Base-by-base conservation (phyloP, 345 rosid species). In the Arabidopsis suecica region DNA sequence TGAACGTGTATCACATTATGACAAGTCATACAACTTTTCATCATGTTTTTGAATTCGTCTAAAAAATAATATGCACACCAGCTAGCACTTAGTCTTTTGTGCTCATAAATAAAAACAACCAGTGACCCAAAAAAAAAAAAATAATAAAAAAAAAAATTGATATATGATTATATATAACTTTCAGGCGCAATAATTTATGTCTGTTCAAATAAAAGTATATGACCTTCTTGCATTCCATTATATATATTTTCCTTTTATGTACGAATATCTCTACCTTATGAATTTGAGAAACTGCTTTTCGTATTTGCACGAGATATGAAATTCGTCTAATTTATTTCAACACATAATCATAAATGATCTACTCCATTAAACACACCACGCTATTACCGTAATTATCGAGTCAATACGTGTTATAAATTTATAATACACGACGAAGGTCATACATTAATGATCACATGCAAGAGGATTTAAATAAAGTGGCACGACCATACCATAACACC, bases 391-490 rank as follows among this genome's bases (percentile, higher is more conserved):
- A 53, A 54, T 48, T 44, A 54, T 69, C 65, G 75, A 69, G 60
- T 61, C 34, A 61, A 60, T 68, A 50, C 65, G 64, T 70, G 60
- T 47, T 34, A 63, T 23, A 34, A 34, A 5, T 2, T 10, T 40
- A 41, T 63, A 16, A 42, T 37, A 70, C 38, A 70, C 47, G 61
- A 47, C 53, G 67, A 64, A 7, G 66, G 63, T 71, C 61, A 56
- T 61, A 16, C 72, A 77, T 77, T 71, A 77, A 77, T 64, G 65
- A 71, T 65, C 76, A 77, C 81, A 71, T 71, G 81, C 61, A 58
- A 47, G 38, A 30, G 6, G 44, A 6, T 70, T 32, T 44, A 49
- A 61, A 48, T 18, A 65, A 71, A 57, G 33, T 65, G 56, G 48
- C 77, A 77, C 68, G 77, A 78, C 77, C 77, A 38, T 71, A 71